phyloP scores from a whole-genome alignment of 768 basidiomycete genomes.

The Roridomyces roridus region DNA sequence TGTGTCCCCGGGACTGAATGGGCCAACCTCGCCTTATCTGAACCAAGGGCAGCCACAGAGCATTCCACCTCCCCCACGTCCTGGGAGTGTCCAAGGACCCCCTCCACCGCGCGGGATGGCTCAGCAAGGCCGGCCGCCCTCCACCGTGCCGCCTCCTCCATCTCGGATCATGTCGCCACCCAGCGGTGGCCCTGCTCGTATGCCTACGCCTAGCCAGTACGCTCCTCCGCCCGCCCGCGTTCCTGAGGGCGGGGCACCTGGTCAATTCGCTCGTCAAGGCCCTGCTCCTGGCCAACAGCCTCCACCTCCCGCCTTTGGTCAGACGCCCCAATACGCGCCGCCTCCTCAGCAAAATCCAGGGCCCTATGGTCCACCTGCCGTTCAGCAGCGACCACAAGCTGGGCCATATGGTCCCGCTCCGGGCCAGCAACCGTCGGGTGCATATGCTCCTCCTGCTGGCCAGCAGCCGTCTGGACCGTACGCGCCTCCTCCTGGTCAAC shows the following conservation, averaged over 20 bases:
- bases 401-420: constrained; percentile 31
- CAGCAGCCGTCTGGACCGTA: constrained; percentile 27
- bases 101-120: constrained; percentile 44
- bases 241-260: constrained; percentile 48
- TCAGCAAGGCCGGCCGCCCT: constrained; percentile 27
- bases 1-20: constrained; percentile 50
- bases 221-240: constrained; percentile 50
- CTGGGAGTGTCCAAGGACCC: constrained; percentile 62
- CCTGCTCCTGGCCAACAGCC: constrained; percentile 36
- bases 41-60: constrained; percentile 48
- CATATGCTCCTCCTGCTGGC: constrained; percentile 32
- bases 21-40: constrained; percentile 53
- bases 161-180: constrained; percentile 54
- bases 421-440: constrained; percentile 26
- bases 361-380: constrained; percentile 23
- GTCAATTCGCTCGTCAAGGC: constrained; percentile 45
- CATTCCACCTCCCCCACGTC: constrained; percentile 70
- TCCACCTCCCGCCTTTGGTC: constrained; percentile 18
- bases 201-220: constrained; percentile 57
- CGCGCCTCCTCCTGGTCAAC: constrained; percentile 27
- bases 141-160: constrained; percentile 39
- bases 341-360: constrained; percentile 26
- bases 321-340: constrained; percentile 20
- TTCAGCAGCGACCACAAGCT: constrained; percentile 20
- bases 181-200: constrained; percentile 29